Evolutionary conservation across 306 rosid species (phyloP), one percentile per base, ranked within the genome.

Genomic region (Pyrus bretschneideri): DNA sequence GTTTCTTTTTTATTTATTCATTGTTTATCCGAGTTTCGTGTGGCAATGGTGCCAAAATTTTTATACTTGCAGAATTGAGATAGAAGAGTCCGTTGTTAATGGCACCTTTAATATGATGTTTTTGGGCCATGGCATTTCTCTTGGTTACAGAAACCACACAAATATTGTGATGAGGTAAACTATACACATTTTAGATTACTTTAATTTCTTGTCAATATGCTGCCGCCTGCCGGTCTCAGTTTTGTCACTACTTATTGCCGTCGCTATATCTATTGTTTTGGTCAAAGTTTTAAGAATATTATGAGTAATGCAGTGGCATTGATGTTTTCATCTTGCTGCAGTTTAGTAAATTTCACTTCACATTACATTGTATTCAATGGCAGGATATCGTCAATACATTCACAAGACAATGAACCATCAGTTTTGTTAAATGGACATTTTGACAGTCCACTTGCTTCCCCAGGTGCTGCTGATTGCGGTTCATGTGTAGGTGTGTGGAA

Each of bases 391-490:
- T 82, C 99, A 3, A 64, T 70, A 63, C 87, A 91, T 69, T 89
- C 96, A 30, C 82, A 81, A 72, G 96, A 90, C 54, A 82, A 87
- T 30, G 96, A 92, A 78, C 87, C 96, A 11, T 92, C 99, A 23
- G 91, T 96, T 80, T 76, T 96, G 80, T 76, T 96, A 80, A 96
- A 96, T 46, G 98, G 89, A 3, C 99, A 96, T 87, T 96, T 89
- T 75, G 99, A 96, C 76, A 83, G 97, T 80, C 91, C 99, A 49
- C 98, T 92, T 75, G 93, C 93, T 85, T 96, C 99, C 70, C 99
- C 99, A 5, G 99, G 99, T 25, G 99, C 99, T 40, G 93, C 82
- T 80, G 99, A 96, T 81, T 96, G 99, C 63, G 99, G 92, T 86
- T 89, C 98, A 5, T 96, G 99, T 86, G 97, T 96, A 85, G 99